Evolutionary conservation across 1,284 basidiomycete species (phyloP), one percentile per base, ranked within the genome.

Genomic region (Lentinula novae-zelandiae): DNA sequence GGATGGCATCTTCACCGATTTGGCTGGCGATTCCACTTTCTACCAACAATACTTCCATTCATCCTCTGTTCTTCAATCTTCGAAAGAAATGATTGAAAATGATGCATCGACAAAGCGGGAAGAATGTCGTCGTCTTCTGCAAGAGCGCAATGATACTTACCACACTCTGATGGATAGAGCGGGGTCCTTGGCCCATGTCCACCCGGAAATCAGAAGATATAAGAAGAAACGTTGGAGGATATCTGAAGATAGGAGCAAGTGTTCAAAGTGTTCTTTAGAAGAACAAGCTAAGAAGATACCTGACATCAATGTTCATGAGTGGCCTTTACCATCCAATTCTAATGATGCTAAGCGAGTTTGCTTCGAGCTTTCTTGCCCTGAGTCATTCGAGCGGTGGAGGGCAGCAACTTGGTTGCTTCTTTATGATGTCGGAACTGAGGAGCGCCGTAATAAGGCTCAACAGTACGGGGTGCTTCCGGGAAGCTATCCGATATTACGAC

Each of bases 351-450:
- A 73, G 54, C 63, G 62, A 0, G 71, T 74, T 0, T 69, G 84
- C 0, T 84, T 85, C 53, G 82, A 85, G 58, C 62, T 82, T 1
- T 56, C 64, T 3, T 73, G 73, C 49, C 83, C 83, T 0, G 31
- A 62, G 0, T 62, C 66, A 0, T 80, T 82, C 61, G 62, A 68
- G 3, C 68, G 73, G 39, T 84, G 83, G 83, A 71, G 83, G 13
- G 66, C 67, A 2, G 68, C 66, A 3, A 82, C 81, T 0, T 76
- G 75, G 53, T 55, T 63, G 7, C 64, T 84, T 48, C 67, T 78
- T 10, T 63, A 69, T 12, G 72, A 76, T 38, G 58, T 77, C 1
- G 73, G 71, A 52, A 65, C 69, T 3, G 46, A 62, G 20, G 9
- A 40, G 13, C 8, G 53, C 22, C 54, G 63, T 65, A 22, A 63